Evolutionary conservation across 306 rosid species (phyloP).

Genomic region (Amphicarpaea edgeworthii): DNA sequence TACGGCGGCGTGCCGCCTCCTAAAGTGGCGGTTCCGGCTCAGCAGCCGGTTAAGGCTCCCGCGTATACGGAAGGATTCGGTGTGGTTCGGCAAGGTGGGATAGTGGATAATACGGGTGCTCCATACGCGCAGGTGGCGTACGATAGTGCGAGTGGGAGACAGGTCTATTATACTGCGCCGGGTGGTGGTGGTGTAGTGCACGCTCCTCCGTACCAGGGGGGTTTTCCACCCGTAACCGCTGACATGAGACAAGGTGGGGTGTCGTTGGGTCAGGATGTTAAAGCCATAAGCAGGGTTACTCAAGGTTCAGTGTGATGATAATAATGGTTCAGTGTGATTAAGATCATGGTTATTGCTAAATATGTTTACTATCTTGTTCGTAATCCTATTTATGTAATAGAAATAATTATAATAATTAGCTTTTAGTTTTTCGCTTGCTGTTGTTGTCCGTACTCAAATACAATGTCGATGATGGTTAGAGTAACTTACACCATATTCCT

Average conservation of each 20-base stretch:
- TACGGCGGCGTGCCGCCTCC: conserved; percentile 54
- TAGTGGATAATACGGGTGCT: conserved; percentile 44
- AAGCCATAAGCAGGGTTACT: conserved; percentile 71
- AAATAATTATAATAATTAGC: neutral
- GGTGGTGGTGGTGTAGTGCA: conserved; percentile 66
- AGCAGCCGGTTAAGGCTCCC: conserved; percentile 59
- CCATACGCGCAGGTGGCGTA: conserved; percentile 59
- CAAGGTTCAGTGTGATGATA: conserved; percentile 65
- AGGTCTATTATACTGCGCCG: conserved; percentile 70
- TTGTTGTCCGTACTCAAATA: conserved; percentile 46
- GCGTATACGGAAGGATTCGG: conserved; percentile 66
- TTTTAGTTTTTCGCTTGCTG: neutral
- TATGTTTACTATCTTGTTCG: neutral
- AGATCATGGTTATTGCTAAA: neutral
- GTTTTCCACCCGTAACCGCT: conserved; percentile 39
- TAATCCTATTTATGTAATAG: neutral
- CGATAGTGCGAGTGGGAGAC: conserved; percentile 76
- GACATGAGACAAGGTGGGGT: conserved; percentile 53
- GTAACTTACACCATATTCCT: neutral
- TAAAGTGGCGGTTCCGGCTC: conserved; percentile 50
- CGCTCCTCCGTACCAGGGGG: conserved; percentile 62
- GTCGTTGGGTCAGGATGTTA: conserved; percentile 71
- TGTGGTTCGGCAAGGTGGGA: conserved; percentile 51
- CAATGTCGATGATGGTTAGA: conserved; percentile 25
- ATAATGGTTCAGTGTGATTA: conserved; percentile 51